Evolutionary conservation across 495 filamentous ascomycete species (phyloP).

Genomic region (Tirmania nivea): DNA sequence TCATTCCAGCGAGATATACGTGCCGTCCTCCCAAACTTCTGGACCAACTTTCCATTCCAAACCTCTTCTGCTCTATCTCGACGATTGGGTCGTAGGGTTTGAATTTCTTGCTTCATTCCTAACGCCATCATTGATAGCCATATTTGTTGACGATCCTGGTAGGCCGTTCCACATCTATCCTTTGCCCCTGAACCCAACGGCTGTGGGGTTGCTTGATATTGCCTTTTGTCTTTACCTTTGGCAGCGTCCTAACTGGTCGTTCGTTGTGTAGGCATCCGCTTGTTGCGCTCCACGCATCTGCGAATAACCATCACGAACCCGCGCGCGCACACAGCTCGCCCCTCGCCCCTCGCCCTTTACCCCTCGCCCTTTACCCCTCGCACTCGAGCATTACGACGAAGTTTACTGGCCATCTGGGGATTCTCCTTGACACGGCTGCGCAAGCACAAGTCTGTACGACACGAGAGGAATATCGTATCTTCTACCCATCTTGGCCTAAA

Average conservation of each 20-base stretch:
- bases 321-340: not conserved
- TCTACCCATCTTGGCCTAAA: no score
- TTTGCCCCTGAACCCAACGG: not conserved
- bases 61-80: not conserved
- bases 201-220: not conserved
- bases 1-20: not conserved
- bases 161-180: not conserved
- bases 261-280: not conserved
- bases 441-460: no score
- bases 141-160: not conserved
- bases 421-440: no score
- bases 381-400: no score
- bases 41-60: not conserved
- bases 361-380: no score
- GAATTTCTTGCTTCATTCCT: not conserved
- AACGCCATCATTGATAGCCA: not conserved
- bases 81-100: not conserved
- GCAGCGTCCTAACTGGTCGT: not conserved
- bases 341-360: not conserved
- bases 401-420: no score
- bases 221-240: not conserved
- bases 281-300: not conserved
- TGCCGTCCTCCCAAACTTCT: not conserved
- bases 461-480: no score
- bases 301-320: no score